Evolutionary conservation across 345 rosid genomes (phyloP).

Genomic region (Camelina laxa): DNA sequence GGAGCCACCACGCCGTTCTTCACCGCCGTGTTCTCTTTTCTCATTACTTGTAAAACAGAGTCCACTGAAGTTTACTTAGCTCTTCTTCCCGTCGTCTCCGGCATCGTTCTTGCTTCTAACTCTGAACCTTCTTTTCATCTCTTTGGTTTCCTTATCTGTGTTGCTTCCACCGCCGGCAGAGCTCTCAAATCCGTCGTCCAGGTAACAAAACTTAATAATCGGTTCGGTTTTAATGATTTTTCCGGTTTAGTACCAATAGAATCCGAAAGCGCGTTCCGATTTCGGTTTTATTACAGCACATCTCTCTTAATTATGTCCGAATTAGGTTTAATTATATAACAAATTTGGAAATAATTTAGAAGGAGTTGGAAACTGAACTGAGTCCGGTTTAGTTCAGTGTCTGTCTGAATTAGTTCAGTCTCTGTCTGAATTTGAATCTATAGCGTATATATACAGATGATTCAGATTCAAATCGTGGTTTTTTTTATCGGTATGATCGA

Average conservation of each 20-base stretch:
- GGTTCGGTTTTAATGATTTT: background rate
- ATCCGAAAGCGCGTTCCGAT: background rate
- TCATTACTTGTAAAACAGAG: conserved; percentile 90
- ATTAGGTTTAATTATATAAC: background rate
- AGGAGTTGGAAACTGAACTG: background rate
- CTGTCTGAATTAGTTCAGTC: background rate
- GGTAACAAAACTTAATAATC: conserved; percentile 30
- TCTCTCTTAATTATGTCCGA: background rate
- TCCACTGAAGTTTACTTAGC: conserved; percentile 86
- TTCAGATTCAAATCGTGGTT: background rate
- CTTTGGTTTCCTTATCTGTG: conserved; percentile 89
- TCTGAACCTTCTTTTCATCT: conserved; percentile 91
- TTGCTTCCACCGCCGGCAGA: conserved; percentile 94
- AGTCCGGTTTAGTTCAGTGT: conserved; percentile 18
- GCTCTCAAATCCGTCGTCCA: conserved; percentile 98
- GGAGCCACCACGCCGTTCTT: conserved; percentile 99
- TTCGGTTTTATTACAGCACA: background rate
- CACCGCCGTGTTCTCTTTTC: conserved; percentile 91
- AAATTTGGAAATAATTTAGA: background rate
- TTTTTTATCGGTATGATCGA: background rate
- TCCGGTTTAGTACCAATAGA: background rate
- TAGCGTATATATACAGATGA: background rate
- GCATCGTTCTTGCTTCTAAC: conserved; percentile 90
- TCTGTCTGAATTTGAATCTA: background rate
- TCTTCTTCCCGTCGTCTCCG: conserved; percentile 86